These are phyloP conservation scores for Solanum stenotomum DNA, from an alignment of 257 asterid genomes.

Conservation along the genomic window DNA sequence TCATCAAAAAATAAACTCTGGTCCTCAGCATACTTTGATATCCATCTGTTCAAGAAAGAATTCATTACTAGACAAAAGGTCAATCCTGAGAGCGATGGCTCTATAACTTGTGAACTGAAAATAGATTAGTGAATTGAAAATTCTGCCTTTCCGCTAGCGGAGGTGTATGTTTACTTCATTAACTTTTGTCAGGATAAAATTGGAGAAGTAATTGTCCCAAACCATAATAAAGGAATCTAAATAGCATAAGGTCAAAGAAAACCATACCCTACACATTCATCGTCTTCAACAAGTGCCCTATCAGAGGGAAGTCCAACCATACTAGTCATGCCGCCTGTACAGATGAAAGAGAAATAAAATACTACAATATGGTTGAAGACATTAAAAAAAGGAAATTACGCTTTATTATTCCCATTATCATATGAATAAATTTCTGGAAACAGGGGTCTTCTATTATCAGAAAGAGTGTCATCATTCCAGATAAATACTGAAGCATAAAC, in stretches of 20 bases:
- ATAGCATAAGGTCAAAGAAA: not conserved
- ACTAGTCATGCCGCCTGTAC: slow-evolving; percentile 57
- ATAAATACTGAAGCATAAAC: not conserved
- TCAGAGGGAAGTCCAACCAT: slow-evolving; percentile 97
- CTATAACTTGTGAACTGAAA: not conserved
- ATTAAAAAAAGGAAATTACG: not conserved
- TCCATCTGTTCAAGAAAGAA: slow-evolving; percentile 48
- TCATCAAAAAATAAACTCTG: slow-evolving; percentile 69
- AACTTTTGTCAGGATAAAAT: not conserved
- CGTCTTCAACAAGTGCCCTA: slow-evolving; percentile 74
- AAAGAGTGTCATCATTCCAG: not conserved
- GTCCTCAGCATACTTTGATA: slow-evolving; percentile 71
- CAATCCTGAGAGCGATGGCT: not conserved
- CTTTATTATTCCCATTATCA: not conserved
- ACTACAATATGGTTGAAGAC: not conserved
- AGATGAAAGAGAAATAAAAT: not conserved
- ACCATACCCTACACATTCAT: slow-evolving; percentile 57
- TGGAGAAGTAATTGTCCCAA: not conserved
- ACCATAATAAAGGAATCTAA: not conserved
- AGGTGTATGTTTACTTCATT: not conserved
- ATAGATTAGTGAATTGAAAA: not conserved
- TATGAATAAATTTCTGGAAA: not conserved
- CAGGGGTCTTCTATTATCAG: not conserved
- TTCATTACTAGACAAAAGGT: not conserved
- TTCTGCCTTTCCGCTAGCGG: not conserved